phyloP scores from a whole-genome alignment of 192 early-diverging fungal genomes.

The Thamnidium elegans region DNA sequence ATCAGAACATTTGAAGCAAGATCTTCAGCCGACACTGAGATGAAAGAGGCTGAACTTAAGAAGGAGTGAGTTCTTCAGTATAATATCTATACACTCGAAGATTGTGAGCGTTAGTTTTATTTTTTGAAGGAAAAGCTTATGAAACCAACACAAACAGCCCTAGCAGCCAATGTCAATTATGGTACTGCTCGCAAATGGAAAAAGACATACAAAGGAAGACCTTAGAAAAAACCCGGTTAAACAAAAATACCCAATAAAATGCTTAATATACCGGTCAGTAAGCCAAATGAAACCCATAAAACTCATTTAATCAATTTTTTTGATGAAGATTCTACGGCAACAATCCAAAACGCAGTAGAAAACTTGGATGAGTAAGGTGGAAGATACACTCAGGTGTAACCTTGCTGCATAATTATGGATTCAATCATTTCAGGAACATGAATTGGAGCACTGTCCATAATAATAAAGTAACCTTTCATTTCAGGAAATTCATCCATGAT shows the following conservation, averaged over 20 bases:
- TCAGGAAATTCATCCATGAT: no score
- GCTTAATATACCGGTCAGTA: constrained; percentile 4
- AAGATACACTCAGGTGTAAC: constrained; percentile 13
- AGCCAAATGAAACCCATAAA: constrained; percentile 13
- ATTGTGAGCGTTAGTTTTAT: constrained; percentile 15
- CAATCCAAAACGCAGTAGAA: constrained; percentile 17
- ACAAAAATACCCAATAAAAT: constrained; percentile 8
- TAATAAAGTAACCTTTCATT: no score
- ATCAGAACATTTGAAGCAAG: constrained; percentile 10
- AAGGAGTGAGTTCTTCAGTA: constrained; percentile 12
- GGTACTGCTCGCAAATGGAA: no score
- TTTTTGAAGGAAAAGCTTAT: constrained; percentile 20
- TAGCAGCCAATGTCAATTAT: constrained; percentile 14
- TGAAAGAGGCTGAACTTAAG: constrained; percentile 13
- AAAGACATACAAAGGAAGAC: no score
- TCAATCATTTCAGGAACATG: constrained; percentile 15
- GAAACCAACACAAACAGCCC: constrained; percentile 13
- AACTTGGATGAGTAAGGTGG: constrained; percentile 20
- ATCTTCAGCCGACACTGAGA: constrained; percentile 11
- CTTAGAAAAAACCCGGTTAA: constrained; percentile 14
- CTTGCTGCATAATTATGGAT: constrained; percentile 12
- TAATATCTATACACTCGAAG: constrained; percentile 14
- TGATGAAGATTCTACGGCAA: constrained; percentile 16
- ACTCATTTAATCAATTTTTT: constrained; percentile 18
- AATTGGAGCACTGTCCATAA: no score